Evolutionary conservation across 306 rosid genomes (phyloP).

Genomic region (Rosa persica): DNA sequence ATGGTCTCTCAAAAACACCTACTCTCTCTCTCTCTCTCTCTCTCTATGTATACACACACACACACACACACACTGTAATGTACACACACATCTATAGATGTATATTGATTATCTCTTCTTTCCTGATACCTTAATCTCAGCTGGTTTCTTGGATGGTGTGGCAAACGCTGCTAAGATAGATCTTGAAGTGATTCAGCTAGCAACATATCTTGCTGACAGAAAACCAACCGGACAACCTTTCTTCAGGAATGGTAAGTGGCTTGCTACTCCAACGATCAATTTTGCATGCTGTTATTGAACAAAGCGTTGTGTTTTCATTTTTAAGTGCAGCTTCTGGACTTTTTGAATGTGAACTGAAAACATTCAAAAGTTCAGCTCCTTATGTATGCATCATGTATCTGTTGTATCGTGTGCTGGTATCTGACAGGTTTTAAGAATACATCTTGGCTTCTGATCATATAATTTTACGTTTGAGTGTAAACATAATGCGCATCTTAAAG

Average conservation of each 20-base stretch:
- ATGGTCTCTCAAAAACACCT: too few species aligned
- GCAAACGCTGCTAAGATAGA: slow-evolving; percentile 72
- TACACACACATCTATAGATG: neutral
- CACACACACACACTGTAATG: neutral
- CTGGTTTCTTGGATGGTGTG: slow-evolving; percentile 58
- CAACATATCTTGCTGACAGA: slow-evolving; percentile 68
- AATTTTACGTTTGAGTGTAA: neutral
- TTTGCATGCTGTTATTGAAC: slow-evolving; percentile 10
- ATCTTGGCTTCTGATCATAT: neutral
- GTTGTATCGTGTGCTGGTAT: neutral
- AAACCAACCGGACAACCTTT: slow-evolving; percentile 73
- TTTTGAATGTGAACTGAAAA: neutral
- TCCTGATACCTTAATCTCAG: slow-evolving; percentile 30
- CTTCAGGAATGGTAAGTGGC: slow-evolving; percentile 69
- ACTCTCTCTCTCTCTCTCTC: neutral
- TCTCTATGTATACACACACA: neutral
- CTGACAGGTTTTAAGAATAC: neutral
- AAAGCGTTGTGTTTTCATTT: slow-evolving; percentile 23
- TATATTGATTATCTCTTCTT: slow-evolving; percentile 19
- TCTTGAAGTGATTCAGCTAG: slow-evolving; percentile 68
- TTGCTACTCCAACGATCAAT: neutral
- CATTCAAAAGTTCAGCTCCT: neutral
- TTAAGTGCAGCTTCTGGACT: slow-evolving; percentile 8
- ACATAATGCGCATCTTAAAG: neutral
- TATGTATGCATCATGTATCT: neutral